These are phyloP conservation scores for baker's yeast (Saccharomyces cerevisiae) DNA, from an alignment of 805 yeast genomes.

Conservation along the genomic window DNA sequence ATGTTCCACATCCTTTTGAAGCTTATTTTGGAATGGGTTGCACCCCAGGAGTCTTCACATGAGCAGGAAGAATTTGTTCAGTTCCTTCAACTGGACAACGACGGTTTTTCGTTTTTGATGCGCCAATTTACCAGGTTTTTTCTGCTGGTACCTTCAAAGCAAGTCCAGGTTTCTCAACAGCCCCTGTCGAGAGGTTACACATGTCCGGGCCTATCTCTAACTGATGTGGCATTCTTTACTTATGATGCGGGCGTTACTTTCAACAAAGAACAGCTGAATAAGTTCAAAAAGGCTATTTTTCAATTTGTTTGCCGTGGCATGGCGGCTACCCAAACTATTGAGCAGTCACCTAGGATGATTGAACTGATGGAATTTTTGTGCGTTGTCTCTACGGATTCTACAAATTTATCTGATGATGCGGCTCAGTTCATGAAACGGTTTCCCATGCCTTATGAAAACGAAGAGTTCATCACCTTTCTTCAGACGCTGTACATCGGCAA, in stretches of 20 bases:
- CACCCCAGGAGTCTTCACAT: constrained; percentile 40
- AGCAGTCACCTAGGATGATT: constrained; percentile 36
- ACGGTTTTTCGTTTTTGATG: constrained; percentile 41
- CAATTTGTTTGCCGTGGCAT: constrained; percentile 14
- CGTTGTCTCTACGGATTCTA: constrained; percentile 56
- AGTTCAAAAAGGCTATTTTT: constrained; percentile 35
- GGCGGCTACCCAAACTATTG: constrained; percentile 6
- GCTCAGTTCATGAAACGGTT: constrained; percentile 43
- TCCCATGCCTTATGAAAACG: constrained; percentile 44
- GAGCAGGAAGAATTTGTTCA: constrained; percentile 34
- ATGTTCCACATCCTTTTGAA: constrained; percentile 54
- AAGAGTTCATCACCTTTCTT: constrained; percentile 36
- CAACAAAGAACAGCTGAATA: constrained; percentile 39
- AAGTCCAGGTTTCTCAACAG: constrained; percentile 28
- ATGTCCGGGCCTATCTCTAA: constrained; percentile 56
- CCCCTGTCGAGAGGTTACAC: constrained; percentile 34
- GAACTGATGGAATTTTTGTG: constrained; percentile 42
- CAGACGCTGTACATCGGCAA: constrained; percentile 47
- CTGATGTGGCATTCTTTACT: constrained; percentile 56
- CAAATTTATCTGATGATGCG: constrained; percentile 48
- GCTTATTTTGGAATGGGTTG: constrained; percentile 40
- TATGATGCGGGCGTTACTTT: constrained; percentile 59
- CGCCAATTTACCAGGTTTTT: constrained; percentile 48
- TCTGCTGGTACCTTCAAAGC: constrained; percentile 42
- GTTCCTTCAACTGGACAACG: constrained; percentile 31